Base-by-base conservation (phyloP, 2,329 filamentous ascomycete genomes). In the Alternaria novae-zelandiae region DNA sequence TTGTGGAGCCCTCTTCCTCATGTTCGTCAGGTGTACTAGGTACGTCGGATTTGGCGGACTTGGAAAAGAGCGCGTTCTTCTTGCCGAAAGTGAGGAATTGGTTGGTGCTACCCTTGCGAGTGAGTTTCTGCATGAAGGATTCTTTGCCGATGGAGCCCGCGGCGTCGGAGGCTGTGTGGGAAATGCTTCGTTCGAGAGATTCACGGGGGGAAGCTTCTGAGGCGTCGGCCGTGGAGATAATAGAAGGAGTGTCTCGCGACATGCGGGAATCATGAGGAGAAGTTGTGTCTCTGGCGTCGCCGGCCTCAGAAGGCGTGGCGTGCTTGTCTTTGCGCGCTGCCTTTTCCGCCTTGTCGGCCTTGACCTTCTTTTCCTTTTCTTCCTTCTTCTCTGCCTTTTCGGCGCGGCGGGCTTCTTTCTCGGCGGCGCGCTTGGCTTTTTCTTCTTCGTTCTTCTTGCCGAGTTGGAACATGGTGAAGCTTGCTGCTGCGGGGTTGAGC, bases 401-500 rank as follows among this genome's bases (percentile, higher is more conserved):
- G 0, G 67, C 76, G 26, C 69, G 76, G 50, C 68, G 73, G 0
- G 76, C 73, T 64, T 79, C 79, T 72, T 83, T 79, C 72, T 81
- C 75, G 1, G 75, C 76, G 1, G 76, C 75, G 1, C 69, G 70
- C 57, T 73, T 76, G 9, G 73, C 74, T 57, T 77, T 80, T 43
- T 78, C 76, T 46, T 78, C 76, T 11, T 76, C 74, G 15, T 71
- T 76, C 63, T 78, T 75, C 51, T 75, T 75, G 4, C 73, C 70
- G 1, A 74, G 49, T 15, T 61, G 57, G 26, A 72, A 70, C 60
- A 72, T 69, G 67, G 91, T 95, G 77, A 98, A 98, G 1, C 91
- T 92, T 9, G 94, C 94, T 0, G 95, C 96, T 7, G 92, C 88
- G 8, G 96, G 96, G 73, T 99, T 98, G 26, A 98, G 85, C 70